These are phyloP conservation scores for Bryopsis sp. DNA, from an alignment of 139 green algal genomes.

Conservation along the genomic window DNA sequence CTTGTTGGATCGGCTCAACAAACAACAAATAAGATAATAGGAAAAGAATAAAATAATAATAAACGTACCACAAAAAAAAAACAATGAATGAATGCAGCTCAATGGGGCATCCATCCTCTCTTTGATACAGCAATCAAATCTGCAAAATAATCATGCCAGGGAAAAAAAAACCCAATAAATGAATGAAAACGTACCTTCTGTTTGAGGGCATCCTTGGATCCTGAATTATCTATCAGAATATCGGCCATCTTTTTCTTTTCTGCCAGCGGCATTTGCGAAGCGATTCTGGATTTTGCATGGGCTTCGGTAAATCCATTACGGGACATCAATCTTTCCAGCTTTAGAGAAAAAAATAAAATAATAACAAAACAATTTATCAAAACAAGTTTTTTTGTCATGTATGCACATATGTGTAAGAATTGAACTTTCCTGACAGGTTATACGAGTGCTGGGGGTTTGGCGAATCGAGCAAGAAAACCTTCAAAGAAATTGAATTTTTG, in stretches of 20 bases:
- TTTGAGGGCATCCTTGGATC: too few species aligned
- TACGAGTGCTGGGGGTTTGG: neutral
- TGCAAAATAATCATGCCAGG: too few species aligned
- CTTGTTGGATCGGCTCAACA: too few species aligned
- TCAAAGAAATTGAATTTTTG: neutral
- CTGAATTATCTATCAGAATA: conserved; percentile 53
- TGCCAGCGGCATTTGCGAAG: conserved; percentile 54
- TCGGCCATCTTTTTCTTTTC: conserved; percentile 40
- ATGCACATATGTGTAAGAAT: neutral
- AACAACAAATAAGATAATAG: too few species aligned
- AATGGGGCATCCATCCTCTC: too few species aligned
- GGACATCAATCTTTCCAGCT: conserved; percentile 47
- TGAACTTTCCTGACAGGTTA: neutral
- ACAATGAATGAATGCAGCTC: too few species aligned
- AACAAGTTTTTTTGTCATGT: neutral
- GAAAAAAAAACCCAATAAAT: too few species aligned
- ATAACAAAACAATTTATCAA: neutral
- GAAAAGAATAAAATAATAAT: too few species aligned
- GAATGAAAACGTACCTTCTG: too few species aligned
- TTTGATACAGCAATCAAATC: too few species aligned
- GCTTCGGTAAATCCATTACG: conserved; percentile 36
- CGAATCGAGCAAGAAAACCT: neutral
- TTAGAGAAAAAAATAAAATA: conserved; percentile 5
- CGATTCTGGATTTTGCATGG: conserved; percentile 38
- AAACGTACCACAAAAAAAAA: too few species aligned